These are phyloP conservation scores for Phaseolus coccineus DNA, from an alignment of 331 rosid species.

Conservation along the genomic window DNA sequence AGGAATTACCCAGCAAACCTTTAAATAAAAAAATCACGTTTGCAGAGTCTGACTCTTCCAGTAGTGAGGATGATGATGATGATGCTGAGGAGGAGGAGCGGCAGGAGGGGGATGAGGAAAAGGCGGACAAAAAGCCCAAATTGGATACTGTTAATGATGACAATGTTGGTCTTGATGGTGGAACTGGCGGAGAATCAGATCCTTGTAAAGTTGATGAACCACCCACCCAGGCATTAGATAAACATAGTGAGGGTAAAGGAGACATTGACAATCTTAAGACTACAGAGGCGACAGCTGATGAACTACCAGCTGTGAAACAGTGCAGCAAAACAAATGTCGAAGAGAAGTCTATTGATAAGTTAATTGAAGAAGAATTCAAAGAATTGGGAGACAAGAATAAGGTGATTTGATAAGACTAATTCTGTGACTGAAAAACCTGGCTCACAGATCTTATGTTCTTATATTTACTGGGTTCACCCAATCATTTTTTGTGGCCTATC, in stretches of 20 bases:
- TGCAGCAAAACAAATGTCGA: conserved; percentile 63
- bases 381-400: conserved; percentile 83
- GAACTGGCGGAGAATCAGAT: conserved; percentile 48
- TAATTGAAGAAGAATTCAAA: conserved; percentile 83
- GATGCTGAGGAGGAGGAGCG: conserved; percentile 45
- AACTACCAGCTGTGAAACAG: conserved; percentile 67
- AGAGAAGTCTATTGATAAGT: conserved; percentile 75
- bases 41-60: conserved; percentile 74
- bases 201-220: conserved; percentile 50
- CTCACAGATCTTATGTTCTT: conserved; percentile 10
- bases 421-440: conserved; percentile 25
- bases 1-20: conserved; percentile 59
- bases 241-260: conserved; percentile 51
- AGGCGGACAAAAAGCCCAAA: conserved; percentile 48
- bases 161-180: conserved; percentile 38
- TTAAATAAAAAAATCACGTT: conserved; percentile 77
- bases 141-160: conserved; percentile 44
- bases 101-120: conserved; percentile 50
- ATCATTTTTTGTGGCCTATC: conserved; percentile 27
- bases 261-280: conserved; percentile 38
- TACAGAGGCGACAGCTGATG: conserved; percentile 50
- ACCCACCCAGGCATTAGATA: conserved; percentile 43
- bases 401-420: conserved; percentile 56
- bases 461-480: not conserved
- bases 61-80: conserved; percentile 50